Evolutionary conservation across 306 rosid genomes (phyloP).

Genomic region (Erythrophleum fordii): DNA sequence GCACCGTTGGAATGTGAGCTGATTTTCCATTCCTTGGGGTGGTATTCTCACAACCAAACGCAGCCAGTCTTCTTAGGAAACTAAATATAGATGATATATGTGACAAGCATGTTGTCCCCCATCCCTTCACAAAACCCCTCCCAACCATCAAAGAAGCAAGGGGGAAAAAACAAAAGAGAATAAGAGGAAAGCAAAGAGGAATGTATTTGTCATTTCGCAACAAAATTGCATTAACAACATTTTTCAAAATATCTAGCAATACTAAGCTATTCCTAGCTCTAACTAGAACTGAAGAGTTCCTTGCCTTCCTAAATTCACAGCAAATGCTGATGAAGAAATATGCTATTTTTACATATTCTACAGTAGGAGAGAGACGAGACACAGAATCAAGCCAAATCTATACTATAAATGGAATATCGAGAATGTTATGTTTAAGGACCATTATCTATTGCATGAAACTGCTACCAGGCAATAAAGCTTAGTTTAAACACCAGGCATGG

Average conservation of each 20-base stretch:
- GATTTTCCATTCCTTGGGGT: too few relatives aligned
- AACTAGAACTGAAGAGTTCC: slow-evolving; percentile 20
- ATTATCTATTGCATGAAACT: slow-evolving; percentile 16
- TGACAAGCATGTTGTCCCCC: background rate
- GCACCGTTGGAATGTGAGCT: too few relatives aligned
- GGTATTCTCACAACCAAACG: too few relatives aligned
- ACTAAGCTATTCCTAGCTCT: slow-evolving; percentile 14
- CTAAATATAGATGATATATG: slow-evolving; percentile 13
- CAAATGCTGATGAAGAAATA: background rate
- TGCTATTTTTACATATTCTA: slow-evolving; percentile 12
- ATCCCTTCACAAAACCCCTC: slow-evolving; percentile 17
- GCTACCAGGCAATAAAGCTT: background rate
- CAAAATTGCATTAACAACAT: slow-evolving; percentile 1
- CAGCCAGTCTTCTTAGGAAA: slow-evolving; percentile 13
- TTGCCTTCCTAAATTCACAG: slow-evolving; percentile 26
- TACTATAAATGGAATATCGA: slow-evolving; percentile 7
- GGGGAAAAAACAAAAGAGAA: background rate
- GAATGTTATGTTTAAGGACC: background rate
- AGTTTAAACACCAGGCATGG: background rate
- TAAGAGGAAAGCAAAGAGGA: background rate
- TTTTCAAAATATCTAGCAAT: slow-evolving; percentile 16
- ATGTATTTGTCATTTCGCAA: background rate
- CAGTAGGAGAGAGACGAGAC: background rate
- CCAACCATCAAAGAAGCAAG: slow-evolving; percentile 21
- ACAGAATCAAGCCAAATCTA: slow-evolving; percentile 1